Conservation (phyloP, 306 rosid genomes). For the Vicia sativa region DNA sequence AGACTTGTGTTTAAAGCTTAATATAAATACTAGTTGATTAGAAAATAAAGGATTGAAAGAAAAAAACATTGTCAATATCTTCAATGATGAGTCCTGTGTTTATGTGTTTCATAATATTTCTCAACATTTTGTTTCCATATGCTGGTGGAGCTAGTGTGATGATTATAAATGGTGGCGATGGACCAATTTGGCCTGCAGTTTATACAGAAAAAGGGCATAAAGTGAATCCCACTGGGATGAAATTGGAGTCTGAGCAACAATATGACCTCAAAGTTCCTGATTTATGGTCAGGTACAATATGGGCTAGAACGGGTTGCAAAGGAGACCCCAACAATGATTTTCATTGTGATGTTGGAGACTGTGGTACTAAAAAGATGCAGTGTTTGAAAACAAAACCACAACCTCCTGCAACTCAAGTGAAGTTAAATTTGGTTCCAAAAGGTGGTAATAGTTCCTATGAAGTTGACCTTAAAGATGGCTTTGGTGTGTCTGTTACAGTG, state of each 20-base stretch:
- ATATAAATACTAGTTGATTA: too few relatives aligned
- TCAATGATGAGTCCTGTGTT: not conserved
- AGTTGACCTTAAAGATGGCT: too few relatives aligned
- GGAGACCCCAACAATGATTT: not conserved
- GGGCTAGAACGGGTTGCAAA: constrained; percentile 2
- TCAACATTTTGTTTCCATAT: not conserved
- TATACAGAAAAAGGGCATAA: not conserved
- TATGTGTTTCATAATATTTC: not conserved
- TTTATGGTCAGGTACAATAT: too few relatives aligned
- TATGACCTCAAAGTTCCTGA: constrained; percentile 15
- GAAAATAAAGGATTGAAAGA: not conserved
- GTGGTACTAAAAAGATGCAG: not conserved
- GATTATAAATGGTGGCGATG: not conserved
- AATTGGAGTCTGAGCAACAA: not conserved
- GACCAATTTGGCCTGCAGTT: constrained; percentile 2
- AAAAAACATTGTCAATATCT: not conserved
- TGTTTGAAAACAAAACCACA: not conserved
- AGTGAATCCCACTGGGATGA: not conserved
- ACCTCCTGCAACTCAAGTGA: too few relatives aligned
- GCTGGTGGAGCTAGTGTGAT: not conserved
- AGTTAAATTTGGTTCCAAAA: too few relatives aligned
- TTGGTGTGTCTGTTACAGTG: too few relatives aligned
- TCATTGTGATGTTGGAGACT: constrained; percentile 15
- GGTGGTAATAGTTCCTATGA: too few relatives aligned
- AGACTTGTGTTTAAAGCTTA: too few relatives aligned